Base-by-base conservation (phyloP, 306 rosid species). In the Malus fusca region DNA sequence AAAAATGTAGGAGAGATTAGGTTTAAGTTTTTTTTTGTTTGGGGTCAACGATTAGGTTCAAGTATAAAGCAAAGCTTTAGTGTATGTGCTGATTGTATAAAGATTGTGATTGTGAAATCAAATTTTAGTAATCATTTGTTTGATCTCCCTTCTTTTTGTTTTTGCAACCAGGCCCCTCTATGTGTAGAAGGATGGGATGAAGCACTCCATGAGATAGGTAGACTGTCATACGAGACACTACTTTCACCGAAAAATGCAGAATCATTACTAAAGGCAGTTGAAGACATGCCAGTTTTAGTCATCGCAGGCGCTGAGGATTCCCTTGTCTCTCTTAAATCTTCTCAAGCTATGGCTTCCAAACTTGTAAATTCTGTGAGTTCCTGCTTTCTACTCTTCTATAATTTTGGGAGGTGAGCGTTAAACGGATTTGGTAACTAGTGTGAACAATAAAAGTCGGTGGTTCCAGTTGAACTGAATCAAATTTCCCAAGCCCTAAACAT, bases 161-260 rank as follows among this genome's bases (percentile, higher is more conserved):
- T 26, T 13, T 78, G 66, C 60, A 76, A 64, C 77, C 83, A 94
- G 98, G 93, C 92, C 69, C 91, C 97, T 65, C 78, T 94, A 63
- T 90, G 82, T 82, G 93, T 91, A 56, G 94, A 94, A 81, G 96
- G 98, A 55, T 94, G 98, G 97, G 98, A 94, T 30, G 93, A 88
- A 76, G 98, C 97, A 1, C 88, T 91, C 64, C 94, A 91, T 58
- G 98, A 94, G 93, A 90, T 94, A 69, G 92, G 97, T n/a, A 94
- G 90, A 88, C 79, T 94, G 85, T 94, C 98, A 51, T 76, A 82
- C 31, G 94, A 94, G 81, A 85, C 88, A 19, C 69, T 90, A 73
- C 91, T 91, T 78, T 71, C 97, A 23, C 80, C 73, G 0, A 87
- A 88, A 78, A 81, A 83, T 52, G 94, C 94, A 13, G 92, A 85